phyloP scores from a whole-genome alignment of 1,284 basidiomycete genomes.

The Trametes hirsuta region DNA sequence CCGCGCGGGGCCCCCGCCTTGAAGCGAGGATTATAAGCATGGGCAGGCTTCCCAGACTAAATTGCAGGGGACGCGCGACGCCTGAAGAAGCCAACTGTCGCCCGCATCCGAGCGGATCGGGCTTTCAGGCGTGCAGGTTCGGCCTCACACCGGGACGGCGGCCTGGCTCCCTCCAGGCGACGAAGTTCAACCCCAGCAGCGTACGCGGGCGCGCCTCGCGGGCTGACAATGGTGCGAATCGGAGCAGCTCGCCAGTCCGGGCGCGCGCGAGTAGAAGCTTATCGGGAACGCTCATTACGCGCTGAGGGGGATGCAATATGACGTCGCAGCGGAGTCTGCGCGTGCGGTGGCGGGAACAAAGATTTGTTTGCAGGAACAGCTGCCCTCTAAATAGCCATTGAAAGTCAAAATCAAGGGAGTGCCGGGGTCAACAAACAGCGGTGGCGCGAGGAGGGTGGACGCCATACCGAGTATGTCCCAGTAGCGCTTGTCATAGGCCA shows the following conservation, averaged over 20 bases:
- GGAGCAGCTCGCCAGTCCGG: not conserved
- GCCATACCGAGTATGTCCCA: no score
- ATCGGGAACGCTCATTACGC: not conserved
- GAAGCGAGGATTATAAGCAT: not conserved
- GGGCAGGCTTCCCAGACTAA: not conserved
- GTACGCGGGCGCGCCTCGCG: not conserved
- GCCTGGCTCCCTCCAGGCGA: not conserved
- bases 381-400: no score
- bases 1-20: not conserved
- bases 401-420: no score
- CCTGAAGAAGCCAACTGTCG: not conserved
- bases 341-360: no score
- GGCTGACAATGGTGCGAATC: not conserved
- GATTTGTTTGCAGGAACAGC: no score
- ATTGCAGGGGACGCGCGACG: not conserved
- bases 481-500: no score
- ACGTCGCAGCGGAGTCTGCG: not conserved
- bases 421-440: no score
- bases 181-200: not conserved
- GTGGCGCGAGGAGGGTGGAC: no score
- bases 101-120: conserved; percentile 5
- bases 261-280: conserved; percentile 1
- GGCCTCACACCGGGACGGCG: not conserved
- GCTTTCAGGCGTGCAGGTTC: not conserved
- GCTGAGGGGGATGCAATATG: not conserved